Conservation (phyloP, 2,329 filamentous ascomycete genomes). For the Microcera coccophila region DNA sequence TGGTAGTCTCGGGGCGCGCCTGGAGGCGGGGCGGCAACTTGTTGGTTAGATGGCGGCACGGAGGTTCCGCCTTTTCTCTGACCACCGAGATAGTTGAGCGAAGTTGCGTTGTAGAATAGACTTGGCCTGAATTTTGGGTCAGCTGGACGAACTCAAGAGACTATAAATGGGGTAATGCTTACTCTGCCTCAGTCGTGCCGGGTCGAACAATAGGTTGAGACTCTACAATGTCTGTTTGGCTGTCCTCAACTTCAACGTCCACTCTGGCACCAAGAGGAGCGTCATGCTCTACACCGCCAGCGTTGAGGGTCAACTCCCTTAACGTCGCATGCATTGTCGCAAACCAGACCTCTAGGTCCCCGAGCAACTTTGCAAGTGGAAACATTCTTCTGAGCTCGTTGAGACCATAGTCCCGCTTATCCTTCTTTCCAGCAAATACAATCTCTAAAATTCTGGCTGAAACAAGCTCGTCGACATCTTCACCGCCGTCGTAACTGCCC, state of each 20-base stretch:
- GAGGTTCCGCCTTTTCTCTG: constrained; percentile 2
- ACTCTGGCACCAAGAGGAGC: neutral
- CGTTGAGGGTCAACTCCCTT: neutral
- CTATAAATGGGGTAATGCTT: constrained; percentile 3
- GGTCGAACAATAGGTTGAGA: constrained; percentile 25
- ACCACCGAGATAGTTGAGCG: constrained; percentile 17
- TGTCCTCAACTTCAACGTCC: constrained; percentile 13
- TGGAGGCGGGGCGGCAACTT: constrained; percentile 11
- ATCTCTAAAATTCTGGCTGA: constrained; percentile 21
- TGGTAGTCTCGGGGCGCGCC: constrained; percentile 20
- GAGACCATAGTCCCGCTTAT: constrained; percentile 10
- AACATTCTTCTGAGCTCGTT: constrained; percentile 14
- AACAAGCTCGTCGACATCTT: constrained; percentile 17
- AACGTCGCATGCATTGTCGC: constrained; percentile 1
- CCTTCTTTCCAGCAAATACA: constrained; percentile 6
- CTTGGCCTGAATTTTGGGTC: constrained; percentile 14
- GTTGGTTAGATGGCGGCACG: constrained; percentile 21
- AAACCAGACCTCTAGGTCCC: constrained; percentile 18
- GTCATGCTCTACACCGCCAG: neutral
- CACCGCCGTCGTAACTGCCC: constrained; percentile 6
- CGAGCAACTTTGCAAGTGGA: constrained; percentile 15
- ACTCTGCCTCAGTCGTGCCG: constrained; percentile 13
- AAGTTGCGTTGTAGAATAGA: constrained; percentile 18
- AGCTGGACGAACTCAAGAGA: neutral
- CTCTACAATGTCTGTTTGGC: constrained; percentile 17